These are phyloP conservation scores for Penicillium olsonii DNA, from an alignment of 2,329 filamentous ascomycete genomes.

Conservation along the genomic window DNA sequence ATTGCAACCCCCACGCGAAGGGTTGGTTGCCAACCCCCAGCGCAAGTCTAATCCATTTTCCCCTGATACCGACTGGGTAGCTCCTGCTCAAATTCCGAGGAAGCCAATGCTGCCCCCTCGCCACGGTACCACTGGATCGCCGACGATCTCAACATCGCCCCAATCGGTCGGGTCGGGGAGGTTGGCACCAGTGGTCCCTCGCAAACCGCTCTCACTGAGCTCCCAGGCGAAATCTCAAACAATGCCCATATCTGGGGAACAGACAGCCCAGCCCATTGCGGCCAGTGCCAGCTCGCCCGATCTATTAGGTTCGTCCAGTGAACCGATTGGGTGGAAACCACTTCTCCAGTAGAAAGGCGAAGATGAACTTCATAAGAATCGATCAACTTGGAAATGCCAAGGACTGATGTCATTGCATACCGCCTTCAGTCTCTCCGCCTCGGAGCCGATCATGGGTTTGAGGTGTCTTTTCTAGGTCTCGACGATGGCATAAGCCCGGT, in stretches of 20 bases:
- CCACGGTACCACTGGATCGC: conserved; percentile 7
- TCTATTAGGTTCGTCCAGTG: conserved; percentile 28
- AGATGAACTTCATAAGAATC: neutral
- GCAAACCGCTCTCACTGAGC: conserved; percentile 57
- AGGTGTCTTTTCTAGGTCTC: neutral
- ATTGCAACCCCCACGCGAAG: conserved; percentile 64
- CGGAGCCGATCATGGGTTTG: conserved; percentile 1
- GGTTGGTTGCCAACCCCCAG: conserved; percentile 69
- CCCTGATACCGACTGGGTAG: conserved; percentile 75
- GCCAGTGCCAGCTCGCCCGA: conserved; percentile 8
- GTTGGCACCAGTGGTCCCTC: conserved; percentile 60
- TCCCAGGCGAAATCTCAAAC: conserved; percentile 15
- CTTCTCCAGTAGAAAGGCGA: conserved; percentile 27
- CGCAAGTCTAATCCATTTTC: conserved; percentile 81
- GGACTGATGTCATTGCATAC: conserved; percentile 10
- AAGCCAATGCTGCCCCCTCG: conserved; percentile 30
- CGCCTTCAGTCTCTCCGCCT: neutral
- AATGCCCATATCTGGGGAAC: neutral
- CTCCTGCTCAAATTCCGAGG: conserved; percentile 9
- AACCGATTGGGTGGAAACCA: conserved; percentile 34
- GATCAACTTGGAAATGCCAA: neutral
- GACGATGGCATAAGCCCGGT: too few species aligned
- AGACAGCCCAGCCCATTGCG: neutral
- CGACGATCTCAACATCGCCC: neutral
- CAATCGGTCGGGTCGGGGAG: conserved; percentile 18